Conservation (phyloP, 2,329 filamentous ascomycete species). For the Colletotrichum destructivum region DNA sequence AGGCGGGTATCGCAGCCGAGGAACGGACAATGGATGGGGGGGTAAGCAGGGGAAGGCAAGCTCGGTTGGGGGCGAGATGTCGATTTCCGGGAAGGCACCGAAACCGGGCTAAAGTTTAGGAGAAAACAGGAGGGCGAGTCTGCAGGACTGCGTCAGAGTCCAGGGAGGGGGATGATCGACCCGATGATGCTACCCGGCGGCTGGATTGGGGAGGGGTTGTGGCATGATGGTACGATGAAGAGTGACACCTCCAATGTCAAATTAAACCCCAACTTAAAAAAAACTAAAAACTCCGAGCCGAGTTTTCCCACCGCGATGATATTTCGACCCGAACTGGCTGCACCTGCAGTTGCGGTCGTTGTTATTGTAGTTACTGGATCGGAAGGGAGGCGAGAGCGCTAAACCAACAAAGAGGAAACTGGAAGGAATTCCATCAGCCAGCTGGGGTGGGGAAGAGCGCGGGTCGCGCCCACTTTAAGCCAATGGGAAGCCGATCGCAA, state of each 20-base stretch:
- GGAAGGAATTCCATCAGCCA: not conserved
- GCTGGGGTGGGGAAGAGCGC: not conserved
- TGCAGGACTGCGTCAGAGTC: conserved; percentile 16
- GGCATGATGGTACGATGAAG: conserved; percentile 4
- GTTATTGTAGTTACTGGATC: conserved; percentile 9
- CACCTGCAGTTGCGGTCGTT: not conserved
- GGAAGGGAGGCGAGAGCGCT: not conserved
- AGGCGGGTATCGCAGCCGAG: conserved; percentile 12
- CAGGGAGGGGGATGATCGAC: conserved; percentile 12
- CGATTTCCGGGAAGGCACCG: conserved; percentile 10
- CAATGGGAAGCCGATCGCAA: conserved; percentile 36
- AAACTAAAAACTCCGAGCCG: conserved; percentile 22
- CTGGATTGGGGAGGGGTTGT: not conserved
- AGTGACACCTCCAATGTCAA: not conserved
- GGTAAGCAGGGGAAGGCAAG: not conserved
- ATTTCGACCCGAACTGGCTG: conserved; percentile 20
- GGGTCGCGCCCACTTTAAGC: conserved; percentile 7
- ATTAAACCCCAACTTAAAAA: too few relatives aligned
- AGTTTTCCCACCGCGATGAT: conserved; percentile 1
- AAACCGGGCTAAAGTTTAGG: conserved; percentile 9
- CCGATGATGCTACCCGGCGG: not conserved
- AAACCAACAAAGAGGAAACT: not conserved
- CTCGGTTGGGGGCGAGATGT: not conserved
- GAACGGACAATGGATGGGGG: not conserved
- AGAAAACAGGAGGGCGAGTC: not conserved